Percentiles rank a stretch among this genome's conserved stretches.
Conservation (phyloP, 345 rosid species). For the Eutrema yunnanense region DNA sequence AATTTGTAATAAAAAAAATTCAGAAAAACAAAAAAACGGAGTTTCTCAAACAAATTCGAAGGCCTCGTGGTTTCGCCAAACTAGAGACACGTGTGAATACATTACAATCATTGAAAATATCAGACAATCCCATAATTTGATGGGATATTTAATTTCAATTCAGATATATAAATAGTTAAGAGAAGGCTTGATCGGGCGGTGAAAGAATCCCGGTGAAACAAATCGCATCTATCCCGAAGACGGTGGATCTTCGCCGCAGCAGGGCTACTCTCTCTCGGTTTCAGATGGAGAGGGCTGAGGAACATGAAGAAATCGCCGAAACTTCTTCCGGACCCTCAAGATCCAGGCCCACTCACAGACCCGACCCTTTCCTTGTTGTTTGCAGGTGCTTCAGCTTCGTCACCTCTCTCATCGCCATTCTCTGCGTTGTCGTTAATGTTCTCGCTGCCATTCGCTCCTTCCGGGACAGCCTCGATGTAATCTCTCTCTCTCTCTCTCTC, state of each 20-base stretch:
- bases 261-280: neutral
- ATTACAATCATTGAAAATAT: too few species aligned
- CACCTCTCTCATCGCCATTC: slow-evolving; percentile 58
- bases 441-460: slow-evolving; percentile 82
- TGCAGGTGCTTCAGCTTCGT: slow-evolving; percentile 76
- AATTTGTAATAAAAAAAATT: too few species aligned
- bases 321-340: slow-evolving; percentile 11
- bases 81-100: too few species aligned
- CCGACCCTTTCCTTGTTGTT: slow-evolving; percentile 63
- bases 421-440: slow-evolving; percentile 77
- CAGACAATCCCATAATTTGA: too few species aligned
- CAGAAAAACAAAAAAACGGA: too few species aligned
- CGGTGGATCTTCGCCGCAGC: slow-evolving; percentile 7
- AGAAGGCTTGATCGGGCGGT: slow-evolving; percentile 6
- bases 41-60: too few species aligned
- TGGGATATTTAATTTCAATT: too few species aligned
- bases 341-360: slow-evolving; percentile 25
- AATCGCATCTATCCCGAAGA: neutral
- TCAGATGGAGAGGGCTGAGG: slow-evolving; percentile 25
- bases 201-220: neutral
- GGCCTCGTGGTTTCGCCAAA: too few species aligned
- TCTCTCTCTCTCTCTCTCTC: neutral
- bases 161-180: too few species aligned
- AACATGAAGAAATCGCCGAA: slow-evolving; percentile 12
- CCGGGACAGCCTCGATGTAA: slow-evolving; percentile 68